These are phyloP conservation scores for Lachnellula suecica DNA, from an alignment of 2,329 filamentous ascomycete genomes.

Conservation along the genomic window DNA sequence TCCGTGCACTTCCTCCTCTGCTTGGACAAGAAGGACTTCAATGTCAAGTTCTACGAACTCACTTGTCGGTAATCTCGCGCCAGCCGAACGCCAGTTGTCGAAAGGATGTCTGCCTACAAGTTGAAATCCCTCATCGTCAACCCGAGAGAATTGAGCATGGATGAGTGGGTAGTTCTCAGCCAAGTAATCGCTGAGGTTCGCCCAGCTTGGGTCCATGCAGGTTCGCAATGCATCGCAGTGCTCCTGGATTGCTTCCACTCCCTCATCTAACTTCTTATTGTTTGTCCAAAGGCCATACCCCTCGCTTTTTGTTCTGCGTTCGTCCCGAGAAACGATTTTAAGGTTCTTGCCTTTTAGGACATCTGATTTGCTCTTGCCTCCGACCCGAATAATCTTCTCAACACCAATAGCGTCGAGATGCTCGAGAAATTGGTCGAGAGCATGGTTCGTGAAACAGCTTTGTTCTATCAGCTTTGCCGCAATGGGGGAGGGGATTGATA, in stretches of 20 bases:
- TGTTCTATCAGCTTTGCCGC: too few relatives aligned
- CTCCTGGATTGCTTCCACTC: constrained; percentile 3
- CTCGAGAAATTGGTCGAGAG: constrained; percentile 45
- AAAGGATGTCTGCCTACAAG: constrained; percentile 18
- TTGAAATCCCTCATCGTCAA: constrained; percentile 21
- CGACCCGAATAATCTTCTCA: constrained; percentile 50
- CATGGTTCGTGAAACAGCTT: constrained; percentile 29
- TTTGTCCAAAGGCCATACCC: constrained; percentile 9
- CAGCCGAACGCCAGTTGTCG: constrained; percentile 9
- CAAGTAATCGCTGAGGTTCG: constrained; percentile 12
- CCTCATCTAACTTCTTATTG: constrained; percentile 11
- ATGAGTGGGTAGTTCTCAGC: constrained; percentile 12
- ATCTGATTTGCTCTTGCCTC: constrained; percentile 23
- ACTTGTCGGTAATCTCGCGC: not conserved
- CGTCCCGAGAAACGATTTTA: constrained; percentile 15
- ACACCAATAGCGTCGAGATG: constrained; percentile 43
- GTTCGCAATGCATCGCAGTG: not conserved
- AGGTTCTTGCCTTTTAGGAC: constrained; percentile 24
- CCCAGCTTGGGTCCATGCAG: constrained; percentile 10
- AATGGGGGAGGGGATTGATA: too few relatives aligned
- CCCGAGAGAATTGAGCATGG: constrained; percentile 14
- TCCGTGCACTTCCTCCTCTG: not conserved
- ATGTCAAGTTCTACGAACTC: not conserved
- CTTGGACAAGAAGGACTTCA: not conserved
- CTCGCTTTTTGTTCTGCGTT: constrained; percentile 18